Evolutionary conservation across 2,329 filamentous ascomycete species (phyloP).

Genomic region (Talaromyces pinophilus): DNA sequence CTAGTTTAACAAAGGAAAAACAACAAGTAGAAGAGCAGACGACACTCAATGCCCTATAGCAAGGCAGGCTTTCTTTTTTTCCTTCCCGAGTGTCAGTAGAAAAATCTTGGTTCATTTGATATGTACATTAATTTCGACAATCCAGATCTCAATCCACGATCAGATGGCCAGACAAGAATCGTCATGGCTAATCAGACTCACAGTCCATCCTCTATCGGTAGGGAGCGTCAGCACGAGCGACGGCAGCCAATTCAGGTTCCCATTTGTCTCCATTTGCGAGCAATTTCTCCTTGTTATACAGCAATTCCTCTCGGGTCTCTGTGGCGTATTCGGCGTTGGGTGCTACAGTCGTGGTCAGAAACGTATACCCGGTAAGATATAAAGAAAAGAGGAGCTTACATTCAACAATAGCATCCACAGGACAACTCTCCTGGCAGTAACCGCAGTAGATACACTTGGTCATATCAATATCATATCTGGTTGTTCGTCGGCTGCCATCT

Average conservation of each 20-base stretch:
- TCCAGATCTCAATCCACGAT: not conserved
- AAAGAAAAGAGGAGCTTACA: constrained; percentile 46
- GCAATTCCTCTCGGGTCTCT: constrained; percentile 82
- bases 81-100: not conserved
- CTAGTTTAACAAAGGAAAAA: constrained; percentile 19
- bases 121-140: constrained; percentile 12
- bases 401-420: constrained; percentile 90
- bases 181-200: not conserved
- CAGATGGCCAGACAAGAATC: not conserved
- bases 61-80: not conserved
- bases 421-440: constrained; percentile 98
- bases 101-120: constrained; percentile 11
- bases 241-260: constrained; percentile 94
- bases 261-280: constrained; percentile 90
- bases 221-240: constrained; percentile 87
- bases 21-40: constrained; percentile 1
- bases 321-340: constrained; percentile 75
- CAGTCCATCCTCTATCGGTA: constrained; percentile 63
- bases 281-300: constrained; percentile 98
- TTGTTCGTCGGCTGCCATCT: constrained; percentile 92
- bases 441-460: constrained; percentile 99
- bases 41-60: not conserved
- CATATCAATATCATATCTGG: constrained; percentile 99
- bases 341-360: constrained; percentile 42
- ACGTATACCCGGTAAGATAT: constrained; percentile 10